Evolutionary conservation across 441 rosid species (phyloP).

Genomic region (Geranium incanum): DNA sequence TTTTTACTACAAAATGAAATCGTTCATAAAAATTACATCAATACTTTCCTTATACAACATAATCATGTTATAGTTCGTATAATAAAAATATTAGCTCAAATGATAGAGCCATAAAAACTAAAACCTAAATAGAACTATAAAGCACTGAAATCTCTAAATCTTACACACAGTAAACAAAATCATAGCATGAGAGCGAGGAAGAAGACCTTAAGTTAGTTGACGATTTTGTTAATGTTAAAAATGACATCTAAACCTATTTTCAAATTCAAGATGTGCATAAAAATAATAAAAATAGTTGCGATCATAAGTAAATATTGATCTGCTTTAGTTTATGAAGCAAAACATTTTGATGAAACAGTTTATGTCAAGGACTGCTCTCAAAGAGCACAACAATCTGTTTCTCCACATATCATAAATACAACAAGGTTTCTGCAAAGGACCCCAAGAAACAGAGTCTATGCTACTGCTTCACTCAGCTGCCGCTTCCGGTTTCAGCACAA

Average conservation of each 20-base stretch:
- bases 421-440: background rate
- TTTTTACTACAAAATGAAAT: too few species aligned
- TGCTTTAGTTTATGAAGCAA: constrained; percentile 1
- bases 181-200: too few species aligned
- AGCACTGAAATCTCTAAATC: too few species aligned
- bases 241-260: background rate
- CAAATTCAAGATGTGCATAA: background rate
- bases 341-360: background rate
- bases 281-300: background rate
- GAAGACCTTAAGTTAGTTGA: too few species aligned
- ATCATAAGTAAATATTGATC: background rate
- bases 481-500: constrained; percentile 50
- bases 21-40: too few species aligned
- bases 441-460: constrained; percentile 8
- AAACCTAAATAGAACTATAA: too few species aligned
- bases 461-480: constrained; percentile 12
- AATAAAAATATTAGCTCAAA: too few species aligned
- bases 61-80: too few species aligned
- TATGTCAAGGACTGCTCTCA: background rate
- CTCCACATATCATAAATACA: constrained; percentile 2
- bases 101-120: too few species aligned
- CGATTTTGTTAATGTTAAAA: too few species aligned
- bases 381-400: background rate
- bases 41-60: too few species aligned
- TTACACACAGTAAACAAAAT: too few species aligned